Evolutionary conservation across 169 alveolate genomes (phyloP).

Genomic region (Plasmodium knowlesi): DNA sequence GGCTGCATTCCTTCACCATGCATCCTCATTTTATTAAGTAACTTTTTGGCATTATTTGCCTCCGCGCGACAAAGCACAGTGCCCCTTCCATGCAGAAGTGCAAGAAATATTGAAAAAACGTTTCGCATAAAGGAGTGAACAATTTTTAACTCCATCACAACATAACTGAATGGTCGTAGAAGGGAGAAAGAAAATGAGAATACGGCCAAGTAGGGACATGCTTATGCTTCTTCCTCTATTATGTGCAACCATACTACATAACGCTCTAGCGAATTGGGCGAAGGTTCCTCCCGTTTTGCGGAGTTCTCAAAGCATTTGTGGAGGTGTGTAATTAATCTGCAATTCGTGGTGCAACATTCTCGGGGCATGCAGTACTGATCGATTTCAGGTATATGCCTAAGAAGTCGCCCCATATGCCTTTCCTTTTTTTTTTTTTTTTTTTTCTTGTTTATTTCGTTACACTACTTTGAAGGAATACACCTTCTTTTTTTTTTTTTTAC

Average conservation of each 20-base stretch:
- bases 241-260: neutral
- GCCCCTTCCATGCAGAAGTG: neutral
- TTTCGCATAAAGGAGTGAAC: neutral
- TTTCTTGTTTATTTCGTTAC: no score
- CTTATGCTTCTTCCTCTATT: neutral
- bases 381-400: neutral
- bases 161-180: neutral
- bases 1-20: neutral
- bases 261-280: neutral
- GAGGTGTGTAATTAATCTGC: neutral
- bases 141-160: neutral
- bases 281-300: neutral
- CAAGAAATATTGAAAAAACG: neutral
- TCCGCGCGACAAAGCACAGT: neutral
- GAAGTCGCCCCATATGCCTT: neutral
- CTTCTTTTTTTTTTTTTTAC: no score
- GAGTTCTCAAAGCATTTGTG: neutral
- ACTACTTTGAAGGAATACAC: no score
- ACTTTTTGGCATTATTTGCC: neutral
- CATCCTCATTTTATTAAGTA: neutral
- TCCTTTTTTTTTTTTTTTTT: neutral
- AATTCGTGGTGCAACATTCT: neutral
- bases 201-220: neutral
- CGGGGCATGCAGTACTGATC: neutral
- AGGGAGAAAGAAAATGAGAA: neutral